These are phyloP conservation scores for Chrysanthemum lavandulifolium DNA, from an alignment of 129 eudicot genomes.

Conservation along the genomic window DNA sequence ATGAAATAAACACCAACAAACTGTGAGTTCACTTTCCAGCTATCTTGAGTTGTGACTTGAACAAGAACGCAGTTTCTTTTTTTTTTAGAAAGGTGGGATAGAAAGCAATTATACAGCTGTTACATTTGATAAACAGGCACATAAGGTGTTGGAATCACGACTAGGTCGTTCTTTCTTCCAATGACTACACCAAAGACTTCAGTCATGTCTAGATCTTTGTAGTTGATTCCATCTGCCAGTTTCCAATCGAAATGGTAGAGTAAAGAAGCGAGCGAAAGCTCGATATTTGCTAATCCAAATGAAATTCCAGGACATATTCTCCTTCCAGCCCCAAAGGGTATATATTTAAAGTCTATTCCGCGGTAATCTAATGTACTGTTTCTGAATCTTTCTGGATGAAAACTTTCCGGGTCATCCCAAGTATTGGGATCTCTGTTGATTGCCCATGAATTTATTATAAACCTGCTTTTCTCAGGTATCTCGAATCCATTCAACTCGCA, in stretches of 20 bases:
- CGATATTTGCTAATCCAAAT: constrained; percentile 17
- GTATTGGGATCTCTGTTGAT: constrained; percentile 15
- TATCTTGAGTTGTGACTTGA: too few relatives aligned
- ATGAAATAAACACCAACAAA: too few relatives aligned
- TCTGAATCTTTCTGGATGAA: constrained; percentile 25
- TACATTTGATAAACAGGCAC: too few relatives aligned
- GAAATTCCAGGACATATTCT: constrained; percentile 26
- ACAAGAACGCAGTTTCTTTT: too few relatives aligned
- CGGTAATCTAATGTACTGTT: constrained; percentile 19
- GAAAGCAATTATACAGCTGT: background rate
- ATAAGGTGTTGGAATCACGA: constrained; percentile 31
- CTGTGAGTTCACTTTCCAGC: too few relatives aligned
- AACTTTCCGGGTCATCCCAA: constrained; percentile 28
- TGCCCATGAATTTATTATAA: constrained; percentile 22
- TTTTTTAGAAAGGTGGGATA: background rate
- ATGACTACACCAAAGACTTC: constrained; percentile 34
- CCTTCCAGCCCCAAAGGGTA: constrained; percentile 29
- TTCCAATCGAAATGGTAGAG: constrained; percentile 49
- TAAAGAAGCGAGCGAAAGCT: constrained; percentile 25
- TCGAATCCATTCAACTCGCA: constrained; percentile 19
- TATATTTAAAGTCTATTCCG: constrained; percentile 15
- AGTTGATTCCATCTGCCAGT: constrained; percentile 32
- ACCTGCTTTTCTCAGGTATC: constrained; percentile 19
- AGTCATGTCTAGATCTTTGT: constrained; percentile 38
- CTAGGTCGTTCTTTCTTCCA: constrained; percentile 36